Evolutionary conservation across 805 yeast genomes (phyloP).

Genomic region (Hanseniaspora taiwanica): DNA sequence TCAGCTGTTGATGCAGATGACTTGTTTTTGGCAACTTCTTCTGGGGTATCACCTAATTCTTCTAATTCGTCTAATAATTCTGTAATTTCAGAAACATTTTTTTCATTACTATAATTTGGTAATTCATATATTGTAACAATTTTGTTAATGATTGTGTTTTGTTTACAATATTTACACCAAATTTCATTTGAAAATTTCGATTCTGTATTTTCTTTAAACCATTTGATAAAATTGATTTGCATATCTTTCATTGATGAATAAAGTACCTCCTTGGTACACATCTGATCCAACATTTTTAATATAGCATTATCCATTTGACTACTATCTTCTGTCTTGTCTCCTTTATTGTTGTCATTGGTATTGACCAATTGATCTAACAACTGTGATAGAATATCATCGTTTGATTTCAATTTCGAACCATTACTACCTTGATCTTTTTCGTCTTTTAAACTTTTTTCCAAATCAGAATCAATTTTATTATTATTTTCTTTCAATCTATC

Average conservation of each 20-base stretch:
- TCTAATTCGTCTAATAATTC: conserved; percentile 18
- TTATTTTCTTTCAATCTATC: conserved; percentile 68
- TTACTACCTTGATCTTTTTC: conserved; percentile 16
- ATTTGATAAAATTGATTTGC: conserved; percentile 56
- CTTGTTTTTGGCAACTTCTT: conserved; percentile 19
- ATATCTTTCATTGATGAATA: conserved; percentile 83
- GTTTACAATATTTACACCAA: conserved; percentile 41
- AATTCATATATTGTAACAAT: conserved; percentile 58
- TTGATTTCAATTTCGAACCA: conserved; percentile 13
- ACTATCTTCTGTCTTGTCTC: conserved; percentile 26
- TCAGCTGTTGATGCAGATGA: conserved; percentile 18
- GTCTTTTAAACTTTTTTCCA: conserved; percentile 35
- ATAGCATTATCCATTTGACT: conserved; percentile 41
- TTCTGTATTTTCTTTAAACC: conserved; percentile 41
- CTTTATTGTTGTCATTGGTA: conserved; percentile 15
- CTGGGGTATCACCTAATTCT: conserved; percentile 22
- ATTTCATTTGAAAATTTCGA: conserved; percentile 30
- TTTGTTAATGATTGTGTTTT: conserved; percentile 44
- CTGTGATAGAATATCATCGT: conserved; percentile 44
- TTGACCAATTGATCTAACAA: conserved; percentile 46
- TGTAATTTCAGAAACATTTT: conserved; percentile 14
- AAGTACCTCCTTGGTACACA: conserved; percentile 72
- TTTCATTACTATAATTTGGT: conserved; percentile 31
- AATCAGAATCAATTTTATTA: conserved; percentile 47
- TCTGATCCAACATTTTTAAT: conserved; percentile 65